Base-by-base conservation (phyloP, 768 basidiomycete species). In the Xanthoconium purpureum region DNA sequence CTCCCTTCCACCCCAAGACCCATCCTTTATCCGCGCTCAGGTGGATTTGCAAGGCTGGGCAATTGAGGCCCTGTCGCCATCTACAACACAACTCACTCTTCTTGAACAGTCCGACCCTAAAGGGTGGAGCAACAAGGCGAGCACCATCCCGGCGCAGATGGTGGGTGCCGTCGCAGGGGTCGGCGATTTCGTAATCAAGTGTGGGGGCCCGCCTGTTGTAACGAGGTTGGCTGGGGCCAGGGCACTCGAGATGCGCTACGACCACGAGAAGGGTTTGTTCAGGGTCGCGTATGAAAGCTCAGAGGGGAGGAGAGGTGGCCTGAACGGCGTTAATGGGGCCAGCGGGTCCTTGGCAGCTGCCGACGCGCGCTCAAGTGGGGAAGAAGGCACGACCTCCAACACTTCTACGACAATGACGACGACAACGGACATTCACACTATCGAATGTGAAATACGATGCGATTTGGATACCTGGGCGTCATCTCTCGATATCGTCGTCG, bases 1-100 rank as follows among this genome's bases (percentile, higher is more conserved):
- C 0, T 80, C 78, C 58, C 81, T 83, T 59, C 91, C 81, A 45
- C 77, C 77, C 12, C 76, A 73, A 1, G 91, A 90, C 47, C 85
- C 89, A 0, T 88, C 82, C 61, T 81, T 89, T 48, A 96, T 97
- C 58, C 88, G 95, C 8, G 92, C 91, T 0, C 95, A 98, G 70
- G 87, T 96, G n/a, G 94, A 97, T 68, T 77, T 99, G n/a, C 94
- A 94, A 74, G 97, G 96, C 46, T 98, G 95, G 91, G 91, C 96
- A 1, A 94, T 99, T 63, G 96, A 98, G 72, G 83, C 90, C 0
- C 77, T 99, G 10, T 98, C 95, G 1, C 97, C 96, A 0, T 98
- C 85, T 3, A 98, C 97, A 2, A 97, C 95, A 0, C 83, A 91
- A 12, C 84, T 99, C 58, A 97, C 94, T 0, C 76, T 99, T 1